Conservation (phyloP, 306 rosid species). For the Dicorynia guianensis region DNA sequence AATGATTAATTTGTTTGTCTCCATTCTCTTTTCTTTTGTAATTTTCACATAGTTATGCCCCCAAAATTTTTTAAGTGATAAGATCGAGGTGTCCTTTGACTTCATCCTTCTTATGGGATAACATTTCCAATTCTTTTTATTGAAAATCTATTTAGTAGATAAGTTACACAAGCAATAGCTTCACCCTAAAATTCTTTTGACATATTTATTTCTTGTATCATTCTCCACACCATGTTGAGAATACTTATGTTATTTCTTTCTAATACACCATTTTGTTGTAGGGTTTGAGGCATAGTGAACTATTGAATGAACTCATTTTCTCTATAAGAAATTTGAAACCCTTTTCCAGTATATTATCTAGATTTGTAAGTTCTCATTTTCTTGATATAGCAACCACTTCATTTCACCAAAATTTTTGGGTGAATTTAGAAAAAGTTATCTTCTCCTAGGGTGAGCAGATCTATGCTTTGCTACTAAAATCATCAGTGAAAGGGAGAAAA, state of each 20-base stretch:
- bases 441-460: too few species aligned
- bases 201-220: neutral
- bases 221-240: neutral
- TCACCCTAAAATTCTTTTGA: neutral
- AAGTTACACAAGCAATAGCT: neutral
- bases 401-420: too few species aligned
- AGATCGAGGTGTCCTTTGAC: neutral
- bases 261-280: neutral
- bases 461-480: too few species aligned
- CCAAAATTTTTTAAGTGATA: neutral
- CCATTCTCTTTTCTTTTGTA: neutral
- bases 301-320: too few species aligned
- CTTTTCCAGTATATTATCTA: too few species aligned
- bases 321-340: too few species aligned
- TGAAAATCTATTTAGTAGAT: neutral
- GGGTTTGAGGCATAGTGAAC: too few species aligned
- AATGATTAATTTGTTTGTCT: neutral
- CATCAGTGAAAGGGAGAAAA: too few species aligned
- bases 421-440: too few species aligned
- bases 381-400: too few species aligned
- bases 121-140: neutral
- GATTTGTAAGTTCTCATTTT: too few species aligned
- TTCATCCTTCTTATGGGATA: neutral
- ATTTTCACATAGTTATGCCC: neutral
- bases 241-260: neutral